Conservation (phyloP, 257 asterid species). For the Jacaranda mimosifolia region DNA sequence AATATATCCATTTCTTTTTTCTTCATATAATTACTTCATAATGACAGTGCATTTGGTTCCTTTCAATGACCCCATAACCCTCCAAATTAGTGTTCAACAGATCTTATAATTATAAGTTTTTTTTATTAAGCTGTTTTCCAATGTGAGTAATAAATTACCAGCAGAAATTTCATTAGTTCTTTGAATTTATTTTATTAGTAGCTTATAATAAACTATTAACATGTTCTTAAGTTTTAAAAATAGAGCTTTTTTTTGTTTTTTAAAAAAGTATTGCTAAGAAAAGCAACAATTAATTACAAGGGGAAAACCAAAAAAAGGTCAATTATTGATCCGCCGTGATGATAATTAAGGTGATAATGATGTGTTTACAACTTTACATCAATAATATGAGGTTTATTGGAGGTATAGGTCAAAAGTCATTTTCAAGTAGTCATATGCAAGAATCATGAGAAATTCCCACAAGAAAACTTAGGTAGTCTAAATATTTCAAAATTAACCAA, state of each 20-base stretch:
- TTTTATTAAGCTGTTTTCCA: not conserved
- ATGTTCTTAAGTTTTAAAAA: not conserved
- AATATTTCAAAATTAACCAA: not conserved
- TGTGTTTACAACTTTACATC: not conserved
- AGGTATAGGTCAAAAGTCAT: not conserved
- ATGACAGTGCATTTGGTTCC: not conserved
- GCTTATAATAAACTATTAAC: not conserved
- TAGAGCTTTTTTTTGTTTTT: not conserved
- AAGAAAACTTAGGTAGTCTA: not conserved
- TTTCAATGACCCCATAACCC: not conserved
- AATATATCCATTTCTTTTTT: not conserved
- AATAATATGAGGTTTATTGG: too few relatives aligned
- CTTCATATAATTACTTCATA: not conserved
- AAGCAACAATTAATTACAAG: not conserved
- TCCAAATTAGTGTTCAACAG: not conserved
- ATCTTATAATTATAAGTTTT: not conserved
- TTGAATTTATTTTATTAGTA: not conserved
- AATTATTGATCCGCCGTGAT: not conserved
- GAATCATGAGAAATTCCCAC: not conserved
- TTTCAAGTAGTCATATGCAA: not conserved
- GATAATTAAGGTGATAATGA: not conserved
- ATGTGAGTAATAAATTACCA: not conserved
- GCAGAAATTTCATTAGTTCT: not conserved
- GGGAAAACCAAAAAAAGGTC: not conserved
- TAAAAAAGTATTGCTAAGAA: not conserved